Conservation (phyloP, 2,329 filamentous ascomycete species). For the Fusarium liriodendri region DNA sequence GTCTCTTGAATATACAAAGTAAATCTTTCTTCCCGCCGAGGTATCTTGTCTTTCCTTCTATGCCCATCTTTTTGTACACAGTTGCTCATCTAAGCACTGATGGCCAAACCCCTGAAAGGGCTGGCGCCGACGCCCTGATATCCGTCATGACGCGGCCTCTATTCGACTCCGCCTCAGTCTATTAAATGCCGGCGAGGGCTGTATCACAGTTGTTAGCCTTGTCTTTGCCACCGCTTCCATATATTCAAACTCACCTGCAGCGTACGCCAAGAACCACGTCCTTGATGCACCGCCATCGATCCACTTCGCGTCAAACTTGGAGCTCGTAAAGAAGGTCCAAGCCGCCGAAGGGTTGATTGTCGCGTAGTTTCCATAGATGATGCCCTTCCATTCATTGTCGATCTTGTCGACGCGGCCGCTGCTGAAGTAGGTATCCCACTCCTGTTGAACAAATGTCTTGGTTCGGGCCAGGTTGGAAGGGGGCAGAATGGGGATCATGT, state of each 20-base stretch:
- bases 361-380: slow-evolving; percentile 85
- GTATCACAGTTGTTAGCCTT: slow-evolving; percentile 23
- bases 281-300: slow-evolving; percentile 85
- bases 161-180: background rate
- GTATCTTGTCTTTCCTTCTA: slow-evolving; percentile 29
- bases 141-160: background rate
- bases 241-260: slow-evolving; percentile 72
- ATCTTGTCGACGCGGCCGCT: slow-evolving; percentile 73
- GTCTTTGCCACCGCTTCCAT: background rate
- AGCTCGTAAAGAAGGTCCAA: slow-evolving; percentile 79
- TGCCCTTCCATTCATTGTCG: slow-evolving; percentile 84
- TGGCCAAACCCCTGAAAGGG: background rate
- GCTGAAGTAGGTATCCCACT: slow-evolving; percentile 85
- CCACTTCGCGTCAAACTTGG: slow-evolving; percentile 73
- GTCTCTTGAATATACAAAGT: slow-evolving; percentile 32
- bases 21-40: slow-evolving; percentile 26
- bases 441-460: slow-evolving; percentile 78
- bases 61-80: slow-evolving; percentile 30
- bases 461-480: slow-evolving; percentile 75
- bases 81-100: slow-evolving; percentile 11
- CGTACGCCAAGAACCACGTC: slow-evolving; percentile 87
- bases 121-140: background rate
- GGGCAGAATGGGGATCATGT: slow-evolving; percentile 84
- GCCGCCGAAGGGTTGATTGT: slow-evolving; percentile 77
- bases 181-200: slow-evolving; percentile 39